Evolutionary conservation across 306 rosid genomes (phyloP).

Genomic region (Vigna hirtella): DNA sequence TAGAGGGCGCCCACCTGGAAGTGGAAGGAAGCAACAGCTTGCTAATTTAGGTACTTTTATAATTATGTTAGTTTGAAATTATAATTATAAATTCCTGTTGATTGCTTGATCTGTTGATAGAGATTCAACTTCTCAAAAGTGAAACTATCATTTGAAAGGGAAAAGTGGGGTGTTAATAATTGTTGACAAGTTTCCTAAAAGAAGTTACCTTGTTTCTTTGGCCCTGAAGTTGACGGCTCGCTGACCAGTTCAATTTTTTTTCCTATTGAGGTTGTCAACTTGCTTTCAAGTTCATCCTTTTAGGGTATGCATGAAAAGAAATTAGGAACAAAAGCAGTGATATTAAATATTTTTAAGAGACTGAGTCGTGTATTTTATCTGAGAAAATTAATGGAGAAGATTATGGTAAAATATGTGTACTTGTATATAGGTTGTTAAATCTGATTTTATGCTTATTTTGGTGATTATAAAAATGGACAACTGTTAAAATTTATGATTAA

Average conservation of each 20-base stretch:
- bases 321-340: not conserved
- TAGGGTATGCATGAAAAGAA: not conserved
- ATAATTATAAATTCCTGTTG: not conserved
- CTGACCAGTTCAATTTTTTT: not conserved
- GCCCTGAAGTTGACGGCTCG: slow-evolving; percentile 1
- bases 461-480: not conserved
- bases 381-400: not conserved
- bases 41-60: slow-evolving; percentile 72
- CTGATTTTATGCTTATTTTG: not conserved
- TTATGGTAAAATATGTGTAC: not conserved
- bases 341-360: not conserved
- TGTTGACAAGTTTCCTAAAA: not conserved
- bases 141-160: slow-evolving; percentile 11
- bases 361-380: not conserved
- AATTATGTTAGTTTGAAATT: not conserved
- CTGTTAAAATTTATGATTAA: not conserved
- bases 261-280: slow-evolving; percentile 12
- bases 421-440: slow-evolving; percentile 1
- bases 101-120: not conserved
- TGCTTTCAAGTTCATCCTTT: not conserved
- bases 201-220: slow-evolving; percentile 25
- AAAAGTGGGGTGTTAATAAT: slow-evolving; percentile 1
- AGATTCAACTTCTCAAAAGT: not conserved
- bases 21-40: slow-evolving; percentile 90
- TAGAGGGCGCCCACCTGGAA: slow-evolving; percentile 87